Evolutionary conservation across 352 stramenopile genomes (phyloP).

Genomic region (Peronospora farinosa): DNA sequence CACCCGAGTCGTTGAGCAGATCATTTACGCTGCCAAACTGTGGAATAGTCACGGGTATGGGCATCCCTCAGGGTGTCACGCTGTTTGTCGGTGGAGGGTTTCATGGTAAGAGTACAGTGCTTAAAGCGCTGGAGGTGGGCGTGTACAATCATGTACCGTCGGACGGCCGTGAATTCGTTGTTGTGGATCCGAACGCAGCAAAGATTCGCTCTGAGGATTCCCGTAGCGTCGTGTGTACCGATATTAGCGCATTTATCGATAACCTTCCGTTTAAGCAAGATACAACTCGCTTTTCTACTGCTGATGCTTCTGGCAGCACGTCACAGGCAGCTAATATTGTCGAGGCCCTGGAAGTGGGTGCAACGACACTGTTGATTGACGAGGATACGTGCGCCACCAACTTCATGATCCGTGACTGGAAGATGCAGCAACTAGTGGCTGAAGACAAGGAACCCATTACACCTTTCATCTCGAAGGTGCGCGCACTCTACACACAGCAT

Average conservation of each 20-base stretch:
- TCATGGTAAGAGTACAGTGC: conserved; percentile 96
- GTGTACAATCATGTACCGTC: conserved; percentile 94
- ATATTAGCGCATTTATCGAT: conserved; percentile 95
- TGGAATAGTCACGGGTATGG: conserved; percentile 88
- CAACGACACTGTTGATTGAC: conserved; percentile 92
- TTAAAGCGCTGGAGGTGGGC: conserved; percentile 90
- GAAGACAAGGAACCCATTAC: conserved; percentile 97
- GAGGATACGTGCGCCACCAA: conserved; percentile 97
- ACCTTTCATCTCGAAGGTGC: conserved; percentile 94
- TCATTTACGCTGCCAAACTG: conserved; percentile 87
- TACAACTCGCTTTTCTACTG: conserved; percentile 89
- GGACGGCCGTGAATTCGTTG: conserved; percentile 94
- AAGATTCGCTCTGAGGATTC: conserved; percentile 96
- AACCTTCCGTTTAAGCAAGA: conserved; percentile 93
- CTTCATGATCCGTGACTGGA: conserved; percentile 97
- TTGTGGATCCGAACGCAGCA: conserved; percentile 74
- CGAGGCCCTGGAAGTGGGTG: conserved; percentile 88
- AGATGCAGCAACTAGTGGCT: conserved; percentile 95
- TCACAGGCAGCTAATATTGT: conserved; percentile 95
- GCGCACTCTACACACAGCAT: conserved; percentile 84
- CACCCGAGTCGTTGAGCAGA: conserved; percentile 63
- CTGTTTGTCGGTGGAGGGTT: conserved; percentile 96
- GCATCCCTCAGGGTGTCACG: conserved; percentile 90
- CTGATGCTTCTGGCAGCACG: conserved; percentile 93
- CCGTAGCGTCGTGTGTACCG: conserved; percentile 81